A percentile compares a stretch with the other conserved stretches of the same genome.
These are phyloP conservation scores for Fusarium globosum DNA, from an alignment of 2,329 filamentous ascomycete species.

Conservation along the genomic window DNA sequence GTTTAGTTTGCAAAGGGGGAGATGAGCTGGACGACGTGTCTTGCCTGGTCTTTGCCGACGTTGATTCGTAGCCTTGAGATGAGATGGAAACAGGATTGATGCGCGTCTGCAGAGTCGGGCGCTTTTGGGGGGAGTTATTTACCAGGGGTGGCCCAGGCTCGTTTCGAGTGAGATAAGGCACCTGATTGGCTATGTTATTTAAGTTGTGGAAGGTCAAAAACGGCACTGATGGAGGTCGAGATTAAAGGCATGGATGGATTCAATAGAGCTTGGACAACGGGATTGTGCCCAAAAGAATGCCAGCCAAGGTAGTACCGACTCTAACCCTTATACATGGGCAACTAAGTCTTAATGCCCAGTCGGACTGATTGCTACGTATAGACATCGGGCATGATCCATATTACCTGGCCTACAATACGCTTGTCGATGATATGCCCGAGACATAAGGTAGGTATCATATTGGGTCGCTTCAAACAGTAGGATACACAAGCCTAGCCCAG, in stretches of 20 bases:
- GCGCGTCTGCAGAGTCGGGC: slow-evolving; percentile 19
- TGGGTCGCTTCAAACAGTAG: neutral
- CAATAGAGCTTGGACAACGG: slow-evolving; percentile 6
- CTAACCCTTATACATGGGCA: neutral
- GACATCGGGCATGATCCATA: neutral
- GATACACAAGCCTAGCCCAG: slow-evolving; percentile 9
- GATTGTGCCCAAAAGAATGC: slow-evolving; percentile 1
- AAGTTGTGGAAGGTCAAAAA: slow-evolving; percentile 23
- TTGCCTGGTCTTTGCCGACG: slow-evolving; percentile 14
- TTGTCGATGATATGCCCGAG: slow-evolving; percentile 25
- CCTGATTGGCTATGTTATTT: slow-evolving; percentile 25
- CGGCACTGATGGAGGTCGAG: slow-evolving; percentile 20
- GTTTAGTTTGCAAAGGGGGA: slow-evolving; percentile 33
- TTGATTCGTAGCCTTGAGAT: slow-evolving; percentile 19
- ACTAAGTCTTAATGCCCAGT: neutral
- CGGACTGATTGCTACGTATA: neutral
- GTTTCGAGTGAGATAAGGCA: slow-evolving; percentile 31
- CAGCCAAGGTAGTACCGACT: neutral
- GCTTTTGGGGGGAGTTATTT: slow-evolving; percentile 6
- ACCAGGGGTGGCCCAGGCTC: slow-evolving; percentile 23
- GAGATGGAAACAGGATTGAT: slow-evolving; percentile 37
- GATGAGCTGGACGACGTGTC: slow-evolving; percentile 29
- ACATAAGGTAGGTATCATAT: slow-evolving; percentile 15
- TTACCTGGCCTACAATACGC: neutral
- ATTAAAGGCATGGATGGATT: slow-evolving; percentile 25